Conservation (phyloP, 768 basidiomycete species). For the Termitomyces eurrhizus region DNA sequence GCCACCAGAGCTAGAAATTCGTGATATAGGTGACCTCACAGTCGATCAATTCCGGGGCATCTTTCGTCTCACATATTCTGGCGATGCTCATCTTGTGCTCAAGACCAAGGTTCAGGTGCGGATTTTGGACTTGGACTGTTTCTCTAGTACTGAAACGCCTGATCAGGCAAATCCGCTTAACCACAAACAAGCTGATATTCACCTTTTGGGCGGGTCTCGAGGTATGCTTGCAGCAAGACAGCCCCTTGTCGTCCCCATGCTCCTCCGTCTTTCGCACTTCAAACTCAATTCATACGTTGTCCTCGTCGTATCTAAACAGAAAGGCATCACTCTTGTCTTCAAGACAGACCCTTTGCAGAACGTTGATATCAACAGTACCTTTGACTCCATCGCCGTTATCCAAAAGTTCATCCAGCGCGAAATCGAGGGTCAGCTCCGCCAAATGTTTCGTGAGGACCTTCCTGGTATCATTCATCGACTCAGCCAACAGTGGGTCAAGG, state of each 20-base stretch:
- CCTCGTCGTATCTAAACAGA: constrained; percentile 94
- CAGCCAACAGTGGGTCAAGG: constrained; percentile 93
- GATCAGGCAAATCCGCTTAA: constrained; percentile 89
- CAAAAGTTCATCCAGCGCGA: constrained; percentile 97
- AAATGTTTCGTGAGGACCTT: constrained; percentile 97
- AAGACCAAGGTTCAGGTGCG: constrained; percentile 91
- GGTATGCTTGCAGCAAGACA: constrained; percentile 94
- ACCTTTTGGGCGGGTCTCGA: constrained; percentile 74
- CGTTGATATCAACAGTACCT: constrained; percentile 96
- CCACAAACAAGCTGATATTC: constrained; percentile 87
- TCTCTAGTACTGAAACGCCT: constrained; percentile 2
- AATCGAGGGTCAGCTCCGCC: constrained; percentile 93
- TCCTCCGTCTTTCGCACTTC: constrained; percentile 93
- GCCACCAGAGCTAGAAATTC: constrained; percentile 96
- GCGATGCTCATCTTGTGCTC: constrained; percentile 85
- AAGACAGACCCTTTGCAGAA: constrained; percentile 98
- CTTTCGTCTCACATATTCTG: constrained; percentile 90
- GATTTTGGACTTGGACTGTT: not conserved
- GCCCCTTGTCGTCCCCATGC: constrained; percentile 97
- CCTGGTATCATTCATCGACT: constrained; percentile 96
- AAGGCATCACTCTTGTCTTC: constrained; percentile 98
- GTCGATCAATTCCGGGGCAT: constrained; percentile 96
- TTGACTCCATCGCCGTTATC: constrained; percentile 97
- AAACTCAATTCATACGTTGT: constrained; percentile 94
- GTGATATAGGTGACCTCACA: constrained; percentile 96